These are phyloP conservation scores for Limonium bicolor DNA, from an alignment of 148 eudicot genomes.

Conservation along the genomic window DNA sequence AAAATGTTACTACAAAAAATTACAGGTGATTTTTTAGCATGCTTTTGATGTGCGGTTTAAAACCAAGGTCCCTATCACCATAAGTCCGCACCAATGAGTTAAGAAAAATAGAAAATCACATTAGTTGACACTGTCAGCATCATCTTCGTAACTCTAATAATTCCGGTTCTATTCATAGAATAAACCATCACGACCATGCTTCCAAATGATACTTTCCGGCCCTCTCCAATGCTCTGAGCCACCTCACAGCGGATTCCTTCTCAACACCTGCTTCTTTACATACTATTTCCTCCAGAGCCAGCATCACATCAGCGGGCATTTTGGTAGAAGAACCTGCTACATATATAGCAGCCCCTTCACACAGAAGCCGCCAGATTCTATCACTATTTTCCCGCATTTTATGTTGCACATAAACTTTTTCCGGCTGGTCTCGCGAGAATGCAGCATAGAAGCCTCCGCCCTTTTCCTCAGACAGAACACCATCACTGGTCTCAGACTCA, in stretches of 20 bases:
- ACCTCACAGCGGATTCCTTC: constrained; percentile 47
- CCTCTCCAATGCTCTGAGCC: constrained; percentile 74
- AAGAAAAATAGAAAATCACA: too few species aligned
- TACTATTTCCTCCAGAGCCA: constrained; percentile 65
- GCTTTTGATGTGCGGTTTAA: too few species aligned
- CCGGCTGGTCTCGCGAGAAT: constrained; percentile 72
- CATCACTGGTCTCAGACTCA: constrained; percentile 35
- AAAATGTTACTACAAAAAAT: too few species aligned
- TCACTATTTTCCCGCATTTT: constrained; percentile 54
- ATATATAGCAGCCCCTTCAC: constrained; percentile 57
- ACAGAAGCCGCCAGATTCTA: constrained; percentile 46
- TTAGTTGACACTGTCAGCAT: too few species aligned
- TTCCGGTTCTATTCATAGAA: too few species aligned
- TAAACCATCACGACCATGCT: constrained; percentile 77
- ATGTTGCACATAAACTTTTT: constrained; percentile 82
- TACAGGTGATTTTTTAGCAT: too few species aligned
- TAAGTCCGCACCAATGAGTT: too few species aligned
- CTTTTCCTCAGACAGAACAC: constrained; percentile 60
- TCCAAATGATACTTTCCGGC: constrained; percentile 88
- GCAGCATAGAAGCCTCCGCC: constrained; percentile 91
- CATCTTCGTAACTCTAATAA: too few species aligned
- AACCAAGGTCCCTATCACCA: too few species aligned
- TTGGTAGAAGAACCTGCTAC: constrained; percentile 80
- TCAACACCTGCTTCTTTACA: constrained; percentile 47
- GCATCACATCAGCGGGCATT: constrained; percentile 77